These are phyloP conservation scores for Thymus quinquecostatus DNA, from an alignment of 257 asterid genomes.

Conservation along the genomic window DNA sequence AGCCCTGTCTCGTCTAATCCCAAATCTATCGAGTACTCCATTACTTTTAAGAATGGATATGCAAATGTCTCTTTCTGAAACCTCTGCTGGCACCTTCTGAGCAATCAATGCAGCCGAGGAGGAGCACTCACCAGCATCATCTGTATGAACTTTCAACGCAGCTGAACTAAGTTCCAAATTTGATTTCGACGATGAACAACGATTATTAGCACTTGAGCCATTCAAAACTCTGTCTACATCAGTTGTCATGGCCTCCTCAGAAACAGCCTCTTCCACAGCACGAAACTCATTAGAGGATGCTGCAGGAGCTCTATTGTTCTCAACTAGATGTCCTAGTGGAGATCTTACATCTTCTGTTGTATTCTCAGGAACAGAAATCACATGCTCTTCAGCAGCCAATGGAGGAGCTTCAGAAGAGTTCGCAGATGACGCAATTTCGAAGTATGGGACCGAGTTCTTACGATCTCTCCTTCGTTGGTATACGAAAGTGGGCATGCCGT, in stretches of 20 bases:
- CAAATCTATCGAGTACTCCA: constrained; percentile 55
- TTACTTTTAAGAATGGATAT: constrained; percentile 58
- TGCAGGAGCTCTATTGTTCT: constrained; percentile 35
- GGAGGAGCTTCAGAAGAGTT: constrained; percentile 49
- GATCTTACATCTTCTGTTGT: constrained; percentile 43
- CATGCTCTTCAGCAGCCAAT: constrained; percentile 41
- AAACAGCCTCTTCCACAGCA: constrained; percentile 40
- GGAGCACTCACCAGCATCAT: constrained; percentile 70
- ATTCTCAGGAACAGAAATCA: constrained; percentile 35
- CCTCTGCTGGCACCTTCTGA: constrained; percentile 45
- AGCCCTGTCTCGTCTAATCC: constrained; percentile 29
- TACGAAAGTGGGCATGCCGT: constrained; percentile 38
- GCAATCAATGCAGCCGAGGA: constrained; percentile 64
- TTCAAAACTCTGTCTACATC: constrained; percentile 42
- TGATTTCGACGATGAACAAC: constrained; percentile 72
- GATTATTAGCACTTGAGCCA: constrained; percentile 39
- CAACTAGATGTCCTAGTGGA: constrained; percentile 33
- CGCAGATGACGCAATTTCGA: constrained; percentile 42
- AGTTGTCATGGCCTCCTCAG: constrained; percentile 50
- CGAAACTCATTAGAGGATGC: constrained; percentile 44
- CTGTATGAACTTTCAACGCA: constrained; percentile 47
- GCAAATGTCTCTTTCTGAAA: constrained; percentile 69
- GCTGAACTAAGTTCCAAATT: constrained; percentile 51
- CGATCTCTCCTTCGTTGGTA: constrained; percentile 48
- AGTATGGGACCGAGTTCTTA: constrained; percentile 34